Evolutionary conservation across 164 flowering plant species (phyloP).

Genomic region (Protea cynaroides): DNA sequence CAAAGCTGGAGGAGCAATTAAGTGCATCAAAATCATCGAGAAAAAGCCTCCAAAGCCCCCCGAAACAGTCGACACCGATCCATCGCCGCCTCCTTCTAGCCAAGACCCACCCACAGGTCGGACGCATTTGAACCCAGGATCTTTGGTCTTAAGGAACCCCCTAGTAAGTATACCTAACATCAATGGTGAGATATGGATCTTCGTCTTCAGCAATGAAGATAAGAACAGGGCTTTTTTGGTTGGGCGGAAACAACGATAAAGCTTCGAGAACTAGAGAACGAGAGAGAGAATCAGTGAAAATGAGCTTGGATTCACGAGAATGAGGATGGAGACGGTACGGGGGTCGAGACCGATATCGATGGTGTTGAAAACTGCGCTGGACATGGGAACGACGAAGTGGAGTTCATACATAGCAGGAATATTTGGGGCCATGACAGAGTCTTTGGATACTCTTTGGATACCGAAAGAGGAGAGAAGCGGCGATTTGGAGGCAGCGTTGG

Average conservation of each 20-base stretch:
- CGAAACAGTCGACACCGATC: too few relatives aligned
- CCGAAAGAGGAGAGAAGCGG: constrained; percentile 24
- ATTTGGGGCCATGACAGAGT: constrained; percentile 35
- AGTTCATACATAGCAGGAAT: constrained; percentile 39
- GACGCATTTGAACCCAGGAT: constrained; percentile 31
- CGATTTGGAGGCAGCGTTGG: constrained; percentile 28
- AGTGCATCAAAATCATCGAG: too few relatives aligned
- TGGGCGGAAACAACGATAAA: constrained; percentile 18
- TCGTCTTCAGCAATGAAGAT: constrained; percentile 23
- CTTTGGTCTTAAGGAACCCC: constrained; percentile 25
- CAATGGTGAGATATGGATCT: background rate
- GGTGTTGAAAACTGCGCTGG: constrained; percentile 30
- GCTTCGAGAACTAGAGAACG: constrained; percentile 23
- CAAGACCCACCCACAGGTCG: too few relatives aligned
- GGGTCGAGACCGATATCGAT: constrained; percentile 37
- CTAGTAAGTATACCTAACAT: constrained; percentile 23
- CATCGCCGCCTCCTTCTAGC: too few relatives aligned
- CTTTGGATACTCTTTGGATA: constrained; percentile 22
- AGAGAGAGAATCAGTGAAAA: constrained; percentile 21
- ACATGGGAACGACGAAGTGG: constrained; percentile 38
- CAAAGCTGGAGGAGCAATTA: too few relatives aligned
- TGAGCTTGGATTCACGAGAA: constrained; percentile 24
- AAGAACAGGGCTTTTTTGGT: constrained; percentile 13
- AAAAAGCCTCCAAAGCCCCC: too few relatives aligned
- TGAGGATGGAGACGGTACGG: constrained; percentile 27